These are phyloP conservation scores for Microdochium nivale DNA, from an alignment of 2,329 filamentous ascomycete genomes.

Conservation along the genomic window DNA sequence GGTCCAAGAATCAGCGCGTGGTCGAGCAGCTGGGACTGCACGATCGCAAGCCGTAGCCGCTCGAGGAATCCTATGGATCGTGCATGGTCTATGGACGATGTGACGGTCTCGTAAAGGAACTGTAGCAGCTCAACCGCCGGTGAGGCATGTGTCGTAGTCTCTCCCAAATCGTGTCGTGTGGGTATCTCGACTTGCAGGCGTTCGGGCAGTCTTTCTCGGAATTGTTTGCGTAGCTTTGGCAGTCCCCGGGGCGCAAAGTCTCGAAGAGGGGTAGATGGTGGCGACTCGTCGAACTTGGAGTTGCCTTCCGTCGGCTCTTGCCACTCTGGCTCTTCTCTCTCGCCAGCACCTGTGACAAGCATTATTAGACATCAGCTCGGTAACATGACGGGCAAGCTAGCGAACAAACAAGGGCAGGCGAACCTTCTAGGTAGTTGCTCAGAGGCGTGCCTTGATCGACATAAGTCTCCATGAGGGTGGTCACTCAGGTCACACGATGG, in stretches of 20 bases:
- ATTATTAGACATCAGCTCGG: constrained; percentile 8
- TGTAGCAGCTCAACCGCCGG: constrained; percentile 15
- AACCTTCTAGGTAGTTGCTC: constrained; percentile 24
- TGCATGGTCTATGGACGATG: constrained; percentile 21
- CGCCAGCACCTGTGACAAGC: constrained; percentile 15
- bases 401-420: constrained; percentile 3
- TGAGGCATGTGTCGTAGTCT: constrained; percentile 16
- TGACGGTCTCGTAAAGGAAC: constrained; percentile 18
- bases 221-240: constrained; percentile 18
- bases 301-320: constrained; percentile 13
- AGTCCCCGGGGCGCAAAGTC: constrained; percentile 23
- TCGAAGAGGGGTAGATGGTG: constrained; percentile 17
- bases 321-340: constrained; percentile 17
- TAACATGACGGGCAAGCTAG: not conserved
- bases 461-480: constrained; percentile 23
- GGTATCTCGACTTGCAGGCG: constrained; percentile 16
- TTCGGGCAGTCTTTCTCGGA: constrained; percentile 16
- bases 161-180: constrained; percentile 12
- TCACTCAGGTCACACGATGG: constrained; percentile 13
- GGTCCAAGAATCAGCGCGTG: constrained; percentile 19
- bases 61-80: constrained; percentile 22
- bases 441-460: constrained; percentile 23
- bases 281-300: constrained; percentile 15
- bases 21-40: constrained; percentile 22
- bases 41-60: constrained; percentile 21